These are phyloP conservation scores for Chytriomyces sp. DNA, from an alignment of 192 early-diverging fungal species.

Conservation along the genomic window DNA sequence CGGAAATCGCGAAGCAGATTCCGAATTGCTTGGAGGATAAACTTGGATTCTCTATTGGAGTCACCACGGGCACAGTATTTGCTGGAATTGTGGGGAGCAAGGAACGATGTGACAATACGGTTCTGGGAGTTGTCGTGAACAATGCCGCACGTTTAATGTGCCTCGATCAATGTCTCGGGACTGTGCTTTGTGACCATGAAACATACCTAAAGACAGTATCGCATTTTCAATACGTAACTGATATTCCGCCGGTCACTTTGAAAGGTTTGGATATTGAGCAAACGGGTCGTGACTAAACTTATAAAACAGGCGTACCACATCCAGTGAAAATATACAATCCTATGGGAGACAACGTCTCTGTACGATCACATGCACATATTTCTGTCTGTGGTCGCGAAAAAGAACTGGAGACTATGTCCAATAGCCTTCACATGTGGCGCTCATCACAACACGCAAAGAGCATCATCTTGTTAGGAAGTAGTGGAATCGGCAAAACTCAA, in stretches of 20 bases:
- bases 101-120: constrained; percentile 2
- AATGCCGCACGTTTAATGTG: constrained; percentile 21
- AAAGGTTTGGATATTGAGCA: constrained; percentile 2
- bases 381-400: background rate
- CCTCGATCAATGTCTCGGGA: constrained; percentile 7
- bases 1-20: background rate
- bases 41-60: constrained; percentile 5
- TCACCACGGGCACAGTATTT: constrained; percentile 18
- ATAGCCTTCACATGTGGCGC: background rate
- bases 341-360: background rate
- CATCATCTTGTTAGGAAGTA: background rate
- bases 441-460: background rate
- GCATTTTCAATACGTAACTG: background rate
- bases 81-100: constrained; percentile 24
- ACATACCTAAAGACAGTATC: constrained; percentile 4
- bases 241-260: background rate
- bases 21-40: background rate
- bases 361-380: background rate
- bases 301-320: constrained; percentile 7
- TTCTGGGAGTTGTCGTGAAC: background rate
- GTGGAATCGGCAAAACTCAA: constrained; percentile 25
- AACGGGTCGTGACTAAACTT: no score
- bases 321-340: constrained; percentile 16
- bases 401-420: background rate
- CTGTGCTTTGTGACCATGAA: constrained; percentile 7